These are phyloP conservation scores for Arachis hypogaea DNA, from an alignment of 306 rosid species.

Conservation along the genomic window DNA sequence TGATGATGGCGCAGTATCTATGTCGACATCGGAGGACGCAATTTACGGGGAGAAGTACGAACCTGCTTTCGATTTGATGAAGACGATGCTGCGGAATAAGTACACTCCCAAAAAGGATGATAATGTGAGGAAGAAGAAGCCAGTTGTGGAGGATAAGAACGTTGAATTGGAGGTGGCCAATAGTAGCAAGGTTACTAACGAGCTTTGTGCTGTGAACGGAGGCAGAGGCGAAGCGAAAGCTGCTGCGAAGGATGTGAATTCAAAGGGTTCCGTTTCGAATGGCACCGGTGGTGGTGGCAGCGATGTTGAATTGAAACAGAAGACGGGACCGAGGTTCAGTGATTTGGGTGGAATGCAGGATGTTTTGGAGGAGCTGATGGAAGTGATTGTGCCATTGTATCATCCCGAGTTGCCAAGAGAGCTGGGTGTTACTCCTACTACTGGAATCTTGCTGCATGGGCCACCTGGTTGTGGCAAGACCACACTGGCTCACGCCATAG, in stretches of 20 bases:
- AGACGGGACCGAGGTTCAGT: slow-evolving; percentile 61
- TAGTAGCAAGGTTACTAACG: slow-evolving; percentile 17
- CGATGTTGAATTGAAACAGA: slow-evolving; percentile 49
- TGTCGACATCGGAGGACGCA: slow-evolving; percentile 71
- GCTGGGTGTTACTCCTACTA: slow-evolving; percentile 62
- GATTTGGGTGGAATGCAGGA: slow-evolving; percentile 79
- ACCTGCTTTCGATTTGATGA: slow-evolving; percentile 69
- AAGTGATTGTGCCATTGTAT: slow-evolving; percentile 62
- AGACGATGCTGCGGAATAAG: slow-evolving; percentile 54
- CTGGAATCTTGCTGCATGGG: slow-evolving; percentile 78
- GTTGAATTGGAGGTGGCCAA: slow-evolving; percentile 59
- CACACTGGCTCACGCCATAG: slow-evolving; percentile 83
- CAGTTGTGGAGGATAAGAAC: slow-evolving; percentile 50
- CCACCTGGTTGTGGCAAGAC: slow-evolving; percentile 97
- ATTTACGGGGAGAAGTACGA: slow-evolving; percentile 50
- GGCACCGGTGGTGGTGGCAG: not conserved
- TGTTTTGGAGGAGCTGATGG: slow-evolving; percentile 63
- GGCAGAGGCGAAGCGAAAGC: slow-evolving; percentile 8
- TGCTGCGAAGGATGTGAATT: slow-evolving; percentile 28
- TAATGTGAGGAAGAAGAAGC: not conserved
- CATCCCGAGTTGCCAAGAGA: slow-evolving; percentile 54
- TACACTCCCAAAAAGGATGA: slow-evolving; percentile 37
- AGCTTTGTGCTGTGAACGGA: slow-evolving; percentile 31
- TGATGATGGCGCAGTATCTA: not conserved
- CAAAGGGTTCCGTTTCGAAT: slow-evolving; percentile 24